A percentile compares a stretch with the other conserved stretches of the same genome.
phyloP scores from a whole-genome alignment of 2,329 filamentous ascomycete genomes.

The Fusarium falciforme region DNA sequence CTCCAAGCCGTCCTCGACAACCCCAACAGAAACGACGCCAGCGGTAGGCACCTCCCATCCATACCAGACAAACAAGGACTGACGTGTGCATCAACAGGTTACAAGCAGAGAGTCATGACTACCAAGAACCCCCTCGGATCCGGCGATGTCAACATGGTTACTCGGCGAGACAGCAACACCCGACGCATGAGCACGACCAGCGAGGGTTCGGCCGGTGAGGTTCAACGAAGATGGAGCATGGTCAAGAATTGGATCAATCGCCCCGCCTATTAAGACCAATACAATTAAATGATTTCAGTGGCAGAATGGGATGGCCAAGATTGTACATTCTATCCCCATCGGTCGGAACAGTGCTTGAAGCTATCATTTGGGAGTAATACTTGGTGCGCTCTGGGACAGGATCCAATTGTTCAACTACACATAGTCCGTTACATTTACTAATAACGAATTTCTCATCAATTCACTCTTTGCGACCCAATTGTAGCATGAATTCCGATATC shows the following conservation, averaged over 20 bases:
- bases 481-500: neutral
- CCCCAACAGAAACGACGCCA: slow-evolving; percentile 28
- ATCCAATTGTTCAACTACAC: neutral
- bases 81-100: neutral
- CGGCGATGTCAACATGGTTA: slow-evolving; percentile 30
- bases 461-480: neutral
- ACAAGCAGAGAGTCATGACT: slow-evolving; percentile 34
- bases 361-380: neutral
- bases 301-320: neutral
- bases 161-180: slow-evolving; percentile 27
- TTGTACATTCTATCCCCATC: neutral
- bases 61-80: neutral
- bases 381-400: neutral
- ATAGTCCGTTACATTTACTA: neutral
- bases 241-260: slow-evolving; percentile 34
- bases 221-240: slow-evolving; percentile 31
- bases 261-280: slow-evolving; percentile 23
- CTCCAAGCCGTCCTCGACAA: slow-evolving; percentile 33
- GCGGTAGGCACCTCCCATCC: neutral
- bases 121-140: slow-evolving; percentile 28
- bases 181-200: slow-evolving; percentile 29
- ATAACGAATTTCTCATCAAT: neutral
- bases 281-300: neutral
- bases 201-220: slow-evolving; percentile 18
- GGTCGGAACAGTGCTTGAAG: neutral